Base-by-base conservation (phyloP, 768 basidiomycete genomes). In the Crepidotus variabilis region DNA sequence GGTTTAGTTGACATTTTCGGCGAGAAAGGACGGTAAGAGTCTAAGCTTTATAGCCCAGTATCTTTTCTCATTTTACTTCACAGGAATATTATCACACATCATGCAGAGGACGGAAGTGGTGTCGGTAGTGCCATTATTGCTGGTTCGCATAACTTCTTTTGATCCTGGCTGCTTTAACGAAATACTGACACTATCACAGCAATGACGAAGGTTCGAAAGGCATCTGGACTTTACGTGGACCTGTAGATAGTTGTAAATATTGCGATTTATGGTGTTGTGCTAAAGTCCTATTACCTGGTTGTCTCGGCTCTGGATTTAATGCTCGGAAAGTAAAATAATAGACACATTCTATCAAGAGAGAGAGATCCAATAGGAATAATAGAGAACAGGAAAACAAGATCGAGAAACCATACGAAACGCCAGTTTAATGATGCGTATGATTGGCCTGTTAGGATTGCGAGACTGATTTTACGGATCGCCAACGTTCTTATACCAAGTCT, bases 71-170 rank as follows among this genome's bases (percentile, higher is more conserved):
- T 47, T 55, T 21, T 28, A 33, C 5, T 28, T 8, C 28, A 28
- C 60, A 87, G 81, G 63, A 87, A 85, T 60, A 88, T 93, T 62
- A 67, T 83, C 13, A 93, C 91, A 0, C 80, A 88, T 68, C 91
- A 90, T 65, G 93, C 93, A 11, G 92, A 92, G 69, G 92, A 93
- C 67, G 90, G 92, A 50, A 92, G 90, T 61, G 96, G 96, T 62
- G 94, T 98, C 24, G 96, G 97, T 13, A 92, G 91, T 62, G 94
- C 94, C 6, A 97, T 98, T 69, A 97, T 99, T 64, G 96, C 96
- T 52, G 77, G 76, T 75, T 34, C 14, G 57, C 47, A 45, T 68
- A 60, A n/a, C 32, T 50, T 55, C 48, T 23, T 52, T 24, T 33
- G 18, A 39, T 43, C 50, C 24, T 3, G 13, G 3, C 3, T 28